Evolutionary conservation across 1,139 yeast genomes (phyloP).

Genomic region (Saccharomyces hybrid): DNA sequence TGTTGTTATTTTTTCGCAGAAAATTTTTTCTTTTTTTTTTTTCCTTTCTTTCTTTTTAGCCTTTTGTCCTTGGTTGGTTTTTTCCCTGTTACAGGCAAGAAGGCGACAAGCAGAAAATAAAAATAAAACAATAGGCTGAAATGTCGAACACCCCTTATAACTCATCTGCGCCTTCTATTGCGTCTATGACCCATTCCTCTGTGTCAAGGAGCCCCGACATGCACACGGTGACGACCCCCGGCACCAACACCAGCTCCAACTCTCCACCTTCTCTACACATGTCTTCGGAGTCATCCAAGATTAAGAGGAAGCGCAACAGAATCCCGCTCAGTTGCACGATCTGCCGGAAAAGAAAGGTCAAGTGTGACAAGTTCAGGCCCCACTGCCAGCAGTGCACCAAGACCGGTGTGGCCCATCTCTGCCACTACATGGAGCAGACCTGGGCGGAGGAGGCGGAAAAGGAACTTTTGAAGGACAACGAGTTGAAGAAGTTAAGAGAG

Average conservation of each 20-base stretch:
- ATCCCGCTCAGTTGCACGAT: constrained; percentile 44
- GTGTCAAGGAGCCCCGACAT: neutral
- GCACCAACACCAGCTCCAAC: neutral
- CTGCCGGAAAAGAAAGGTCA: constrained; percentile 42
- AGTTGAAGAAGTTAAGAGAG: constrained; percentile 29
- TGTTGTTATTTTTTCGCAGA: neutral
- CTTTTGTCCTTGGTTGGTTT: neutral
- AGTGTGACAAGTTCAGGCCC: constrained; percentile 53
- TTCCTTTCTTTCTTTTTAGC: neutral
- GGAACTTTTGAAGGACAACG: constrained; percentile 41
- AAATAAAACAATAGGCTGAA: neutral
- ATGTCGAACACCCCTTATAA: neutral
- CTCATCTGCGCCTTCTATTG: neutral
- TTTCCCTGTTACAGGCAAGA: neutral
- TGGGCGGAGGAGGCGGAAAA: constrained; percentile 46
- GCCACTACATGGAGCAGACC: constrained; percentile 57
- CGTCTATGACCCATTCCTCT: neutral
- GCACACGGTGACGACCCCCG: neutral
- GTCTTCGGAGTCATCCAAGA: constrained; percentile 8
- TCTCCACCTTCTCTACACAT: neutral
- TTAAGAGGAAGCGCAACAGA: constrained; percentile 38
- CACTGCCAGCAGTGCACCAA: constrained; percentile 66
- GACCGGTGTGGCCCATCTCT: constrained; percentile 66
- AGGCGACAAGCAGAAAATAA: neutral
- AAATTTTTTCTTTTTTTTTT: neutral